Evolutionary conservation across 1,284 basidiomycete species (phyloP).

Genomic region (Porogramme epimiltina): DNA sequence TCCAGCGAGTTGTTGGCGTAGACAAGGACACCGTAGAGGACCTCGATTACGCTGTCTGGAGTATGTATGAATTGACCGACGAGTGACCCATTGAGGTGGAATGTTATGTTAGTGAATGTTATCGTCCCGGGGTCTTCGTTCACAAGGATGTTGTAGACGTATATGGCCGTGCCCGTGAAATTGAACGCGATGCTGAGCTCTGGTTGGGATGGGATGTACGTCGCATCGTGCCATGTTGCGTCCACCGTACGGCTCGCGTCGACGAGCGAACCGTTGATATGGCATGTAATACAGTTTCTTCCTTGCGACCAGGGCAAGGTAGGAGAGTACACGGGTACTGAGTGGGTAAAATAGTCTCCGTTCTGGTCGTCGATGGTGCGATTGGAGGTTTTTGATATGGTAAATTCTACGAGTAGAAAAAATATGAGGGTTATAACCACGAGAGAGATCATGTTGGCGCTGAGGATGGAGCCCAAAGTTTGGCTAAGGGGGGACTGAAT

Average conservation of each 20-base stretch:
- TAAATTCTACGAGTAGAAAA: no score
- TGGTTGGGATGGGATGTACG: background rate
- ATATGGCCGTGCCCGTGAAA: constrained; percentile 28
- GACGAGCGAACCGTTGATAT: constrained; percentile 23
- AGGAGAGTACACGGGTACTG: no score
- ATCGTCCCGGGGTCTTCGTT: constrained; percentile 6
- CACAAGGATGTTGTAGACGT: constrained; percentile 32
- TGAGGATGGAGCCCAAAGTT: no score
- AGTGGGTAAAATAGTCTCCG: no score
- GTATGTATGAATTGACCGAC: constrained; percentile 27
- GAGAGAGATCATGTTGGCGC: no score
- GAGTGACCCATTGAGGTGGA: constrained; percentile 34
- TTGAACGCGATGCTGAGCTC: background rate
- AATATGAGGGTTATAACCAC: no score
- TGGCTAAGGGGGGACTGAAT: no score
- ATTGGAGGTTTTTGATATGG: no score
- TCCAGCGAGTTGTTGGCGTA: constrained; percentile 24
- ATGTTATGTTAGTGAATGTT: constrained; percentile 33
- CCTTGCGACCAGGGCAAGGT: constrained; percentile 28
- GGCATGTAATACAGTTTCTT: constrained; percentile 34
- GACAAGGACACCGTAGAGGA: constrained; percentile 33
- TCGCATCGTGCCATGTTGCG: constrained; percentile 18
- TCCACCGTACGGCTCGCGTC: constrained; percentile 15
- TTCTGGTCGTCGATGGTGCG: no score
- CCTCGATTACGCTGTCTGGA: constrained; percentile 22